Evolutionary conservation across 2,329 filamentous ascomycete genomes (phyloP), one percentile per base, ranked within the genome.

Genomic region (Colletotrichum lupini): DNA sequence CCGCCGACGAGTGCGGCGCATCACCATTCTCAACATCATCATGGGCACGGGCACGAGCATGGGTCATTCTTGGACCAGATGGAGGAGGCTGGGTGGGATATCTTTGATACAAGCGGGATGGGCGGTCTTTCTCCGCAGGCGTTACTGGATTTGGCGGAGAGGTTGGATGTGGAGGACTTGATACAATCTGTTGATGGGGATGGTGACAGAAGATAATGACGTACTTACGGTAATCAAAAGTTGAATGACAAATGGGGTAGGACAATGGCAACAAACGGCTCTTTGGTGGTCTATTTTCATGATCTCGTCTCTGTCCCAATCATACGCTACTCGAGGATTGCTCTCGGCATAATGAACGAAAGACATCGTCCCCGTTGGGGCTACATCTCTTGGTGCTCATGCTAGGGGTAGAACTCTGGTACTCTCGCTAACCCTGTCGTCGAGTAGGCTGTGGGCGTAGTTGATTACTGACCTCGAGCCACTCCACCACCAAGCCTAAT

Each of bases 101-200:
- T 80, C 7, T 81, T 81, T 42, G 78, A 79, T 7, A 76, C 79
- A 0, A 79, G 79, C 28, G 76, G 78, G 1, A 80, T 80, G 79
- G 77, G 79, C 28, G 79, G 80, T 0, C 55, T 81, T 5, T 80
- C 80, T 1, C 80, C 80, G 1, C 76, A 79, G 4, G 79, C 81
- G 60, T 63, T 81, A 19, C 22, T 81, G 5, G 78, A 81, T 63
- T 56, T 81, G 30, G 80, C 80, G 1, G 80, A 81, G 30, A 76
- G 80, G 55, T 58, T 81, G 7, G 79, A 81, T 3, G 77, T 74
- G 30, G 72, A 74, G 3, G 70, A 73, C 3, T 42, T 73, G 67
- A 73, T 73, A 14, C 70, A 70, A 55, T 73, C 70, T 22, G 70
- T 73, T 6, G 70, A 70, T 42, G 66, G 26, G 6, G 49, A 42